A percentile compares a stretch with the other conserved stretches of the same genome.
Conservation (phyloP, 1,139 yeast species). For the Kodamaea arcana region DNA sequence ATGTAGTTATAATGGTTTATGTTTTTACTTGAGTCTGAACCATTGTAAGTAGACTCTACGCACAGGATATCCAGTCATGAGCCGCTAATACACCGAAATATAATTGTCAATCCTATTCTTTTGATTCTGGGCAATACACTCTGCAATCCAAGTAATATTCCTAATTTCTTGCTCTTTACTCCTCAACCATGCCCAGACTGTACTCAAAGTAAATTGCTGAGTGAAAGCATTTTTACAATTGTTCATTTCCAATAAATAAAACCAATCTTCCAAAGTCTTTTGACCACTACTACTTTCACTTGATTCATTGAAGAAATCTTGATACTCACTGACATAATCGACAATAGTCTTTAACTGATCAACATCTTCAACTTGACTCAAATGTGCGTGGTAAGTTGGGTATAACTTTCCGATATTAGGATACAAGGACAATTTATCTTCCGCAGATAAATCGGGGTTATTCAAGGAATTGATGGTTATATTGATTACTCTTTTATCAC, state of each 20-base stretch:
- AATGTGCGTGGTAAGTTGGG: slow-evolving; percentile 66
- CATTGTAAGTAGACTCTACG: no score
- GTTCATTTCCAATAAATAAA: slow-evolving; percentile 88
- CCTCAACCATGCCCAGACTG: slow-evolving; percentile 96
- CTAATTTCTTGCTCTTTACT: slow-evolving; percentile 95
- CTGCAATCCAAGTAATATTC: slow-evolving; percentile 97
- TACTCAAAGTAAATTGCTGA: slow-evolving; percentile 88
- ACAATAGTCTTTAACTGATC: slow-evolving; percentile 78
- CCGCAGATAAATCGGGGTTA: slow-evolving; percentile 64
- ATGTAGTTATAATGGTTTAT: no score
- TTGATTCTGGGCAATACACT: slow-evolving; percentile 89
- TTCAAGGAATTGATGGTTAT: slow-evolving; percentile 86
- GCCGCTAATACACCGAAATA: slow-evolving; percentile 59
- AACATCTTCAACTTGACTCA: slow-evolving; percentile 76
- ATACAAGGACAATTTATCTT: slow-evolving; percentile 65
- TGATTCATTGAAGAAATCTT: slow-evolving; percentile 63
- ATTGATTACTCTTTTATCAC: slow-evolving; percentile 91
- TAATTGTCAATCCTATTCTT: slow-evolving; percentile 77
- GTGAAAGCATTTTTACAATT: slow-evolving; percentile 90
- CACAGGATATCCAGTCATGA: no score
- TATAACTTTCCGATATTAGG: slow-evolving; percentile 80
- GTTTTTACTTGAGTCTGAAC: no score
- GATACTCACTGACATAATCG: slow-evolving; percentile 70
- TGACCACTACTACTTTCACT: slow-evolving; percentile 39
- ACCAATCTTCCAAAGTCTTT: slow-evolving; percentile 83